Conservation (phyloP, 768 basidiomycete species). For the Trametes cubensis region DNA sequence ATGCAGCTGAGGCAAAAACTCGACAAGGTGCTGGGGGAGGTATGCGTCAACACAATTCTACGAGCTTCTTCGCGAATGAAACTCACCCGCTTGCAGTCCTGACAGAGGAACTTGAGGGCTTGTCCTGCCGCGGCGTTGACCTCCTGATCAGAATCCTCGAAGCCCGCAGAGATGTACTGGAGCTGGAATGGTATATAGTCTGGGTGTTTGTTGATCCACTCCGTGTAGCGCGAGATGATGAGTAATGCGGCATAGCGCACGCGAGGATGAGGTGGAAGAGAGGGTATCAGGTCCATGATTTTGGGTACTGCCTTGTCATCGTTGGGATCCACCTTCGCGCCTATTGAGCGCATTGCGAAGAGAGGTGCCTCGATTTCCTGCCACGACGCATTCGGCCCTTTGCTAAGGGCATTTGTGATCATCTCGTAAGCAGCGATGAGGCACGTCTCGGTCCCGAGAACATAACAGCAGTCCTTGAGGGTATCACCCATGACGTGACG, state of each 20-base stretch:
- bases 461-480: conserved; percentile 95
- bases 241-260: conserved; percentile 95
- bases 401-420: conserved; percentile 73
- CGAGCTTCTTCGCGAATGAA: neutral
- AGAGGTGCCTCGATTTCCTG: conserved; percentile 97
- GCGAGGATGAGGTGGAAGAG: conserved; percentile 84
- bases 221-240: conserved; percentile 93
- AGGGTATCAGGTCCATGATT: conserved; percentile 93
- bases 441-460: conserved; percentile 86
- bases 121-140: conserved; percentile 94
- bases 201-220: conserved; percentile 93
- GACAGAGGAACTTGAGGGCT: conserved; percentile 94
- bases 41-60: too few relatives aligned
- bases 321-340: conserved; percentile 82
- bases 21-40: conserved; percentile 72
- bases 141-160: conserved; percentile 77
- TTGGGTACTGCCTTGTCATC: conserved; percentile 90
- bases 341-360: conserved; percentile 98
- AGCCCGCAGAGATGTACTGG: conserved; percentile 90
- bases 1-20: conserved; percentile 90
- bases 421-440: conserved; percentile 79
- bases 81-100: conserved; percentile 88
- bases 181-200: conserved; percentile 83
- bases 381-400: conserved; percentile 71
- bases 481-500: conserved; percentile 99